Evolutionary conservation across 192 early-diverging fungal species (phyloP), one percentile per base, ranked within the genome.

Genomic region (Linnemannia elongata): DNA sequence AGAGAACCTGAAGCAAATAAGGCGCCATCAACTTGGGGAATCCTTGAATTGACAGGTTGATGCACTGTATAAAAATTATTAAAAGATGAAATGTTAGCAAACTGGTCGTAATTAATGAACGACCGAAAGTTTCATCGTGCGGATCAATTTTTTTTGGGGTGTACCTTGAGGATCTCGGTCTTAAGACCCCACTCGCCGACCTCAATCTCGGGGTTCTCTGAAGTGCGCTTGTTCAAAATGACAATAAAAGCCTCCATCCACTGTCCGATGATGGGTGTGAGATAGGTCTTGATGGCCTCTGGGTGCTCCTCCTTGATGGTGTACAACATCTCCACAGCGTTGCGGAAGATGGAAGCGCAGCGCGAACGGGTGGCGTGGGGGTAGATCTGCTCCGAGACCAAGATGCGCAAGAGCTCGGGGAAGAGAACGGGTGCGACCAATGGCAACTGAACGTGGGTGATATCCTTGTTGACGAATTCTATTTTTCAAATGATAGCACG

Each of bases 391-490:
- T 94, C 90, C 17, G 88, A 89, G n/a, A 90, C 87, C 82, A 96
- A 92, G 49, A 99, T 96, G n/a, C 91, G 88, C 76, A 91, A 91
- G 52, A 99, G 93, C 87, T 98, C 96, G 1, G 97, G 97, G 45
- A 98, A 86, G 4, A 99, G 87, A 24, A 92, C 84, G 54, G 96
- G 95, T 0, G 95, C 95, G 72, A 99, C 90, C 71, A 95, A 92
- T 52, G 95, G 94, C 76, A 97, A 92, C 77, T 98, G 97, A 63
- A 95, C 91, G 75, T 97, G 96, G 12, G 96, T 95, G 78, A 99
- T 92, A 85, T 98, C 97, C 74, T 94, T 91, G 79, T 91, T 92
- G 20, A 97, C 94, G 89, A 97, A 97, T 77, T 98, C 97, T 90
- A 88, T 7, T 66, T 27, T 66, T 66, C 27, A 33, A 15, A 33